These are phyloP conservation scores for Xylaria scruposa DNA, from an alignment of 495 filamentous ascomycete genomes.

Conservation along the genomic window DNA sequence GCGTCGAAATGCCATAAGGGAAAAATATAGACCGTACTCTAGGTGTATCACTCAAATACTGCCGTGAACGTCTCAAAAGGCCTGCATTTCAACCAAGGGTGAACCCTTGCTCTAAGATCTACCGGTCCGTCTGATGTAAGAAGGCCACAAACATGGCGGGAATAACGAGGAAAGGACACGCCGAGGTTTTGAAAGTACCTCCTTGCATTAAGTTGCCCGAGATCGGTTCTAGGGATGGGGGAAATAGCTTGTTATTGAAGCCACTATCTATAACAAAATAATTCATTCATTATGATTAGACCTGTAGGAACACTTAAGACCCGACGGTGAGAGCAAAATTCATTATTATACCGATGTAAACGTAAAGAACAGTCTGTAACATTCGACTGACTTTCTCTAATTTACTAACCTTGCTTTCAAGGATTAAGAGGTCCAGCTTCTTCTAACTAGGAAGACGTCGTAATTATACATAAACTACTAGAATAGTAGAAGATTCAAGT, in stretches of 20 bases:
- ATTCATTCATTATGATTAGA: not conserved
- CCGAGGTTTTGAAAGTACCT: not conserved
- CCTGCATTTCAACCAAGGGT: not conserved
- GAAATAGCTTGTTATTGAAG: not conserved
- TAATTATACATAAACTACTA: not conserved
- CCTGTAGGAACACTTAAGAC: not conserved
- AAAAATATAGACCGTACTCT: not conserved
- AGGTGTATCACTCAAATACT: not conserved
- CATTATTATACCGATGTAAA: not conserved
- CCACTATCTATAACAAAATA: not conserved
- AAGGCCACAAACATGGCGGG: not conserved
- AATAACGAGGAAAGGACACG: not conserved
- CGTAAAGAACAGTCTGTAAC: not conserved
- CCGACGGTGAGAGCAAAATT: not conserved
- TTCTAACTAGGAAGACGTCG: not conserved
- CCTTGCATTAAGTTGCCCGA: not conserved
- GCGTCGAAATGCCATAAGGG: not conserved
- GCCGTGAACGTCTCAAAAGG: not conserved
- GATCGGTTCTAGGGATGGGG: not conserved
- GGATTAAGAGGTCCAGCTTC: not conserved
- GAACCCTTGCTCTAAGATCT: not conserved
- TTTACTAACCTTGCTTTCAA: not conserved
- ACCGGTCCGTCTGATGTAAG: not conserved
- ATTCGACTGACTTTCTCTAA: not conserved
- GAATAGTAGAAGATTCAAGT: not conserved